Evolutionary conservation across 192 early-diverging fungal species (phyloP), one percentile per base, ranked within the genome.

Genomic region (Coemansia sp.): DNA sequence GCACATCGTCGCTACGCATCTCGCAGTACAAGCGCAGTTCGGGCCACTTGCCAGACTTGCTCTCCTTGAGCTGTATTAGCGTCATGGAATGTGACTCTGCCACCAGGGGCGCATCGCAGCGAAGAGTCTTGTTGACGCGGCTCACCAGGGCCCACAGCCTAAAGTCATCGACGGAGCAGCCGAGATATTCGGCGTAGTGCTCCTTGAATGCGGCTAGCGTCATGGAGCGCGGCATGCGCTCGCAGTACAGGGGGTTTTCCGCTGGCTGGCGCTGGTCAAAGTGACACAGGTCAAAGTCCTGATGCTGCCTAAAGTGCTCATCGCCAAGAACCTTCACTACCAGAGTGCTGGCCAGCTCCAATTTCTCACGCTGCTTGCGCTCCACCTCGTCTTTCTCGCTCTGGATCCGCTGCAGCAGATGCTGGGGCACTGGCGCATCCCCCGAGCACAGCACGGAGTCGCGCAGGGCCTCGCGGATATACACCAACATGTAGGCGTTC

Each of bases 401-500:
- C 59, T 89, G 79, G 18, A 92, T 86, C 35, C 88, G 82, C 59
- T 69, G 64, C 31, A 77, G 75, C 57, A 99, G 73, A 73, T 98
- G 95, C 52, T 77, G 78, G 11, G 95, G 96, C 57, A 95, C 90
- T 34, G 96, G 94, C 2, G 80, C 63, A 12, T 85, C 82, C 12
- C 82, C 79, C 5, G 92, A 71, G 23, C 87, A 84, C 57, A 98
- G 76, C 25, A 97, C 85, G 21, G 86, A 65, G 25, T 90, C 90
- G 60, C 89, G 75, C 68, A 90, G 84, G 12, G 79, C 67, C 73
- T 94, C 88, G 52, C 95, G 91, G 42, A 99, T 88, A 63, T 99
- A 99, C 26, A 97, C 95, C 75, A 99, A 83, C 96, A 99, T 97
- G 85, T 99, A 99, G 8, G 97, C 97, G 66, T 97, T 99, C 6